Base-by-base conservation (phyloP, 176 grass and related monocot genomes). In the Aegilops umbellulata region DNA sequence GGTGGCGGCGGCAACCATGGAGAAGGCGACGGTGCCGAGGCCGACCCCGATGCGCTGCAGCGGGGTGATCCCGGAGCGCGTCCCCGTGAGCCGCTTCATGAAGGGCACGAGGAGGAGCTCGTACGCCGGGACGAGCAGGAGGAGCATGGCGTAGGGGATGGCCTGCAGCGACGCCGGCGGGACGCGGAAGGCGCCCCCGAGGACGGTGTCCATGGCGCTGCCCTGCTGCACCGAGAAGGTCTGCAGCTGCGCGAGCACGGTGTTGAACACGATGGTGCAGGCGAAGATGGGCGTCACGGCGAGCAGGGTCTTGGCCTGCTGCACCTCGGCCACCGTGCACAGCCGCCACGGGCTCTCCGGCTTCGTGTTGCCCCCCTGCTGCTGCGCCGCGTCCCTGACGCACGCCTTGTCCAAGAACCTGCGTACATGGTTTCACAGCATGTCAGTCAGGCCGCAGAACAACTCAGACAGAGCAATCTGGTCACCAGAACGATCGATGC, bases 221-320 rank as follows among this genome's bases (percentile, higher is more conserved):
- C 96, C 96, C 80, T 98, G 96, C 83, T 95, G 96, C 72, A 98
- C 96, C 15, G 96, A 98, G 91, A 98, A 98, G 64, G 96, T 98
- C 86, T 98, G 96, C 63, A 98, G 93, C 88, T 98, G 96, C 42
- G 96, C 96, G 4, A 95, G 84, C 87, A 98, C 92, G 27, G 96
- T 98, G 93, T 98, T 98, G 86, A 98, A 98, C 69, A 98, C 86
- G 81, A 98, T 95, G 65, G 96, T 98, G 88, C 96, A 98, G 32
- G 96, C 93, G 79, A 95, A 95, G 57, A 98, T 95, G n/a, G 96
- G 96, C 12, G 93, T 92, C 86, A 98, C 89, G 68, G 93, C 93
- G 12, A 98, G 91, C 38, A 98, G 88, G 24, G 86, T 95, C 81
- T 98, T 98, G 23, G 90, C 89, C 81, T 95, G 90, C 85, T 85